Conservation (phyloP, 306 rosid genomes). For the Quercus dentata region DNA sequence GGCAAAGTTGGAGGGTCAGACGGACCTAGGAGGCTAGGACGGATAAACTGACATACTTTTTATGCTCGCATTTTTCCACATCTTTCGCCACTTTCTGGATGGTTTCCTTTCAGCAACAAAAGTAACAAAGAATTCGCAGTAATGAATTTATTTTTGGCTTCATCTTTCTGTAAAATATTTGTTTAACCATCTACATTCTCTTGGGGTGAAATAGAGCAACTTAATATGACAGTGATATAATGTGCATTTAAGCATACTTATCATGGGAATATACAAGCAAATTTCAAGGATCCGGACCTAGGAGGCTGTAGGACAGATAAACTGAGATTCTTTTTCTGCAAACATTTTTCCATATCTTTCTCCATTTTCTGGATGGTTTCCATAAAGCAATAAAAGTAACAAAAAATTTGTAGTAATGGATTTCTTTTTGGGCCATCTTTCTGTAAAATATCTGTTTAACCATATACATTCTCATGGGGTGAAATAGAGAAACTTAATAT, state of each 20-base stretch:
- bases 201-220: not conserved
- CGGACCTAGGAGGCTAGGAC: not conserved
- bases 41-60: not conserved
- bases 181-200: not conserved
- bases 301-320: not conserved
- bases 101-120: not conserved
- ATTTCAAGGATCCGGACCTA: not conserved
- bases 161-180: not conserved
- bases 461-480: not conserved
- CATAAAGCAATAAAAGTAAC: not conserved
- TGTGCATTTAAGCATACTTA: not conserved
- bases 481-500: not conserved
- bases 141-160: not conserved
- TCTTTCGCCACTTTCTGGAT: not conserved
- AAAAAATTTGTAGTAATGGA: not conserved
- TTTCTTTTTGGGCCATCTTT: not conserved
- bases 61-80: not conserved
- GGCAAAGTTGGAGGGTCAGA: not conserved
- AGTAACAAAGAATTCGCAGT: not conserved
- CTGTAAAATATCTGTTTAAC: too few relatives aligned
- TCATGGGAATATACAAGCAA: not conserved
- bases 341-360: not conserved
- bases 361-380: not conserved
- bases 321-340: not conserved
- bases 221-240: not conserved